phyloP scores from a whole-genome alignment of 441 rosid genomes.

The Aleurites moluccanus region DNA sequence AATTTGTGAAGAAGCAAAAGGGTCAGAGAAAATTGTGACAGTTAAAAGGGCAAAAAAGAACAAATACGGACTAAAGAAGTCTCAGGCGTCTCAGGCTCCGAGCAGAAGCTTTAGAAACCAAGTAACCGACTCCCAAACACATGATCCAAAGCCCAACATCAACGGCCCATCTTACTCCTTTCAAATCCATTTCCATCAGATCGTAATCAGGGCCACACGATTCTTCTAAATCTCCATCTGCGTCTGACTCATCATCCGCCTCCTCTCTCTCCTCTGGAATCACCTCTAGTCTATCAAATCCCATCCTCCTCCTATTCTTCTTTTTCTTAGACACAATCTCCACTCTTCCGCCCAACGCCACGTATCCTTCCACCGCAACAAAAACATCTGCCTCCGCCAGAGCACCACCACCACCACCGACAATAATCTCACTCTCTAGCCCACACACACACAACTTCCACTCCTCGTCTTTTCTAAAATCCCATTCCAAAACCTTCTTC shows the following conservation, averaged over 20 bases:
- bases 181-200: conserved; percentile 47
- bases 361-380: conserved; percentile 61
- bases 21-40: too few species aligned
- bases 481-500: conserved; percentile 61
- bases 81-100: conserved; percentile 45
- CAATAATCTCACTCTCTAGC: conserved; percentile 31
- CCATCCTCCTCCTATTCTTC: conserved; percentile 25
- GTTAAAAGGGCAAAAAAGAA: not conserved
- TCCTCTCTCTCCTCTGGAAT: conserved; percentile 69
- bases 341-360: conserved; percentile 45
- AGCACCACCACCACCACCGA: not conserved
- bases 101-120: conserved; percentile 65
- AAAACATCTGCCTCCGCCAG: conserved; percentile 41
- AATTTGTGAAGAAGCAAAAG: not conserved
- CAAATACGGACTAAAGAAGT: conserved; percentile 17
- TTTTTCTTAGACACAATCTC: conserved; percentile 32
- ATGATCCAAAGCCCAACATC: conserved; percentile 81
- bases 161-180: conserved; percentile 69
- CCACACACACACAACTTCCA: conserved; percentile 60
- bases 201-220: conserved; percentile 30
- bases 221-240: conserved; percentile 28
- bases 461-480: conserved; percentile 44
- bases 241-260: conserved; percentile 31
- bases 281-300: conserved; percentile 51
- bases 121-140: conserved; percentile 74